phyloP scores from a whole-genome alignment of 495 filamentous ascomycete species.

The Aspergillus biplanus region DNA sequence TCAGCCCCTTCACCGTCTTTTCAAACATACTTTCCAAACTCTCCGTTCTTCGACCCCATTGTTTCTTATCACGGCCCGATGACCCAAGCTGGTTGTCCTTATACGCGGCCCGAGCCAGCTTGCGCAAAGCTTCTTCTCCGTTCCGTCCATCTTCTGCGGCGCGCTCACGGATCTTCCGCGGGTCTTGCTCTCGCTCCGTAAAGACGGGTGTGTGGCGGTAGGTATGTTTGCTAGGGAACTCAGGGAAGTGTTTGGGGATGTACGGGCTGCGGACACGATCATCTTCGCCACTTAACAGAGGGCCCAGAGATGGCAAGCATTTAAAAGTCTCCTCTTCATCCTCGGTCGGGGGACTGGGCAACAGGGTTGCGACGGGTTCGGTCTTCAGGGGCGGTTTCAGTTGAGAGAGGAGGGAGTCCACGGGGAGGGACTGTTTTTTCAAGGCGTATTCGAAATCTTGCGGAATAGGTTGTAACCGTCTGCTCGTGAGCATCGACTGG shows the following conservation, averaged over 20 bases:
- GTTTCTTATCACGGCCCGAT: conserved; percentile 45
- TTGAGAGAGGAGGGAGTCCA: conserved; percentile 45
- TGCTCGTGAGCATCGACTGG: conserved; percentile 62
- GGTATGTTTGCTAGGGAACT: conserved; percentile 74
- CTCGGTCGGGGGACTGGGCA: conserved; percentile 53
- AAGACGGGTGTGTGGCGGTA: conserved; percentile 70
- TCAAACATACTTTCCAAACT: conserved; percentile 56
- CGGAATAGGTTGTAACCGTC: conserved; percentile 65
- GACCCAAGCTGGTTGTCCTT: conserved; percentile 45
- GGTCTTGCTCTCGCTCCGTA: conserved; percentile 67
- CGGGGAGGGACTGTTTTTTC: conserved; percentile 34
- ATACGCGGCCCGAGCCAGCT: conserved; percentile 59
- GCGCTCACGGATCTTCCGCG: conserved; percentile 70
- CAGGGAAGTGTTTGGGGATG: conserved; percentile 69
- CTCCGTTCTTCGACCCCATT: conserved; percentile 47
- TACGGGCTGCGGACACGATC: conserved; percentile 54
- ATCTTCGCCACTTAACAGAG: conserved; percentile 54
- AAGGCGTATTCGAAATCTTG: conserved; percentile 72
- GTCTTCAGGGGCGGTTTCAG: conserved; percentile 41
- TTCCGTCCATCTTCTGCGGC: conserved; percentile 73
- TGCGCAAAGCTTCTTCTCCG: conserved; percentile 74
- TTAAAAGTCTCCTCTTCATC: conserved; percentile 41
- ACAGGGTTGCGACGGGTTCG: conserved; percentile 34
- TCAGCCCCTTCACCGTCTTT: conserved; percentile 45
- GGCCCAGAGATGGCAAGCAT: conserved; percentile 51